Percentiles rank a stretch among this genome's conserved stretches.
Conservation (phyloP, 768 basidiomycete species). For the Leccinellum rugosiceps region DNA sequence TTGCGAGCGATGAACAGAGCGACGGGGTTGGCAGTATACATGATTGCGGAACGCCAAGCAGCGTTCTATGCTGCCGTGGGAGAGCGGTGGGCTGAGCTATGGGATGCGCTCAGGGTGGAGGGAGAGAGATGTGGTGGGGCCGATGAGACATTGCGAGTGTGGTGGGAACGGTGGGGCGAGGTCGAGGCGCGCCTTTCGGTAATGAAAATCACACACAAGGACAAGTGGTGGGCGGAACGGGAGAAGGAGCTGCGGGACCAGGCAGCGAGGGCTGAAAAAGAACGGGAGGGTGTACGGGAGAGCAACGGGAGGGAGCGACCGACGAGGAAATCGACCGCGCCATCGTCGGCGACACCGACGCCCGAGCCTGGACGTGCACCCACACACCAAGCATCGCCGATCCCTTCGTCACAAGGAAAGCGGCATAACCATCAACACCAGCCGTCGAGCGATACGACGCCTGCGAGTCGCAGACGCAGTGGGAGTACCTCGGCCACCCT, state of each 20-base stretch:
- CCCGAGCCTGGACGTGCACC: slow-evolving; percentile 22
- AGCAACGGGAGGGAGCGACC: slow-evolving; percentile 15
- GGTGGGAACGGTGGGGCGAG: slow-evolving; percentile 66
- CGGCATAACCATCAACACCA: slow-evolving; percentile 29
- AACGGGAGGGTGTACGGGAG: slow-evolving; percentile 12
- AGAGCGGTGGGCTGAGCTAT: slow-evolving; percentile 74
- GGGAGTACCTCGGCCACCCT: slow-evolving; percentile 22
- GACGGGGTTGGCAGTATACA: slow-evolving; percentile 46
- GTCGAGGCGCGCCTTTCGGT: slow-evolving; percentile 49
- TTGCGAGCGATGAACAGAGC: slow-evolving; percentile 59
- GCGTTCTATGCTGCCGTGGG: slow-evolving; percentile 58
- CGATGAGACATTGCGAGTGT: slow-evolving; percentile 68
- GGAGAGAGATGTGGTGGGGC: slow-evolving; percentile 65
- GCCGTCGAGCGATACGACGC: slow-evolving; percentile 27
- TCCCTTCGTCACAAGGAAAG: slow-evolving; percentile 17
- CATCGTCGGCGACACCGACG: slow-evolving; percentile 10
- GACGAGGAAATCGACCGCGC: slow-evolving; percentile 12
- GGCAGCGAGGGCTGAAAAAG: slow-evolving; percentile 14
- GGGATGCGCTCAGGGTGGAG: slow-evolving; percentile 76
- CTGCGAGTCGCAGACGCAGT: slow-evolving; percentile 23
- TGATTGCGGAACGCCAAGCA: slow-evolving; percentile 56
- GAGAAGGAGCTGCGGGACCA: slow-evolving; percentile 25
- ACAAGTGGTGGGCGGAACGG: slow-evolving; percentile 34
- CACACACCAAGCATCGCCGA: slow-evolving; percentile 27
- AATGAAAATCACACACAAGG: slow-evolving; percentile 36